A percentile compares a stretch with the other conserved stretches of the same genome.
These are phyloP conservation scores for Cyanodermella asteris DNA, from an alignment of 2,329 filamentous ascomycete species.

Conservation along the genomic window DNA sequence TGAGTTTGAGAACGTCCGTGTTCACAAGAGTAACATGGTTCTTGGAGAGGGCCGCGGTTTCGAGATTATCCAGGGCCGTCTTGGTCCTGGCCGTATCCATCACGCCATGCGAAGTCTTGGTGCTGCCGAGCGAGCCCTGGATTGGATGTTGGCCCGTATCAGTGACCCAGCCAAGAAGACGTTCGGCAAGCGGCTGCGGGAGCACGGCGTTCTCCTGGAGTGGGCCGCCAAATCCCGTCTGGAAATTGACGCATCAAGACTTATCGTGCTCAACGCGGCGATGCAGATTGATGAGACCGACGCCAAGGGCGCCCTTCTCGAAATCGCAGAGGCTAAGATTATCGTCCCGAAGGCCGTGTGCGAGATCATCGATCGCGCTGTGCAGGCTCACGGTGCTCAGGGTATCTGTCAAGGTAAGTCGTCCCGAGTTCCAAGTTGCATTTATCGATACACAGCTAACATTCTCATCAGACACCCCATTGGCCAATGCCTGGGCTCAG, in stretches of 20 bases:
- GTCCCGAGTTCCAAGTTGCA: no score
- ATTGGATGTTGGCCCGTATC: constrained; percentile 85
- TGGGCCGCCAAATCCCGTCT: constrained; percentile 83
- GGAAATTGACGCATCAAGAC: constrained; percentile 78
- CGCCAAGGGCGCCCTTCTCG: constrained; percentile 71
- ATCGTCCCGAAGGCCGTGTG: constrained; percentile 65
- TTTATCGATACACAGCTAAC: no score
- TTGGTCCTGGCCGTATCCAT: constrained; percentile 90
- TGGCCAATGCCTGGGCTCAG: constrained; percentile 62
- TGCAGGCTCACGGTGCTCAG: constrained; percentile 78
- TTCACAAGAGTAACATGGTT: constrained; percentile 64
- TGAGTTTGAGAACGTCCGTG: constrained; percentile 69
- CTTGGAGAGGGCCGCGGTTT: constrained; percentile 87
- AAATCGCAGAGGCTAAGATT: constrained; percentile 92
- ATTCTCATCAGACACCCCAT: constrained; percentile 87
- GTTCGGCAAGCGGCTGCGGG: constrained; percentile 66
- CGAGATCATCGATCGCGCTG: constrained; percentile 76
- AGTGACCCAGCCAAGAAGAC: constrained; percentile 82
- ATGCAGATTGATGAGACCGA: constrained; percentile 81
- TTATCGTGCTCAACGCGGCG: constrained; percentile 82
- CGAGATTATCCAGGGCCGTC: constrained; percentile 92
- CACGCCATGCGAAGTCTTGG: constrained; percentile 94
- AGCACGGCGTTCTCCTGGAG: constrained; percentile 87
- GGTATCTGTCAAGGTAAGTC: constrained; percentile 83
- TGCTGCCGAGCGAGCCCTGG: constrained; percentile 70